Evolutionary conservation across 1,284 basidiomycete species (phyloP).

Genomic region (Tylopilus sp.): DNA sequence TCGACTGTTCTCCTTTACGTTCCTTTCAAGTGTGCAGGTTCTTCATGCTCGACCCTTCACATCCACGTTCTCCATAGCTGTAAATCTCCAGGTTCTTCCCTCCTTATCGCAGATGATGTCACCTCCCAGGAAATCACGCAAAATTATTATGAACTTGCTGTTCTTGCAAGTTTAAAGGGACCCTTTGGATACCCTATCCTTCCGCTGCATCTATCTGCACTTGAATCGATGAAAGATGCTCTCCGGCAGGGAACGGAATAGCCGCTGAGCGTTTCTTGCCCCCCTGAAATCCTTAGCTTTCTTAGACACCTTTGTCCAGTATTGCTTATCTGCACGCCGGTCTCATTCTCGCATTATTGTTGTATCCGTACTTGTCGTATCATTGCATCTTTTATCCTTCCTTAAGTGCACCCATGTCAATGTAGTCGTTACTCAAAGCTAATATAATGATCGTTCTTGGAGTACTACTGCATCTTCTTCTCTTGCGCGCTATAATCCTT

Average conservation of each 20-base stretch:
- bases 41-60: constrained; percentile 48
- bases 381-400: constrained; percentile 26
- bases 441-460: constrained; percentile 24
- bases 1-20: constrained; percentile 57
- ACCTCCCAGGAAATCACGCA: constrained; percentile 59
- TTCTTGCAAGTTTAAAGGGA: constrained; percentile 55
- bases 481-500: constrained; percentile 67
- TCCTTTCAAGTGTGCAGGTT: constrained; percentile 34
- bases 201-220: constrained; percentile 45
- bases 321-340: constrained; percentile 15
- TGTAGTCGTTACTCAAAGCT: constrained; percentile 26
- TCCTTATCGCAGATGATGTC: constrained; percentile 37
- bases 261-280: neutral
- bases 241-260: constrained; percentile 27
- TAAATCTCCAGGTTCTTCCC: constrained; percentile 42
- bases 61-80: constrained; percentile 58
- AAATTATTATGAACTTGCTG: constrained; percentile 65
- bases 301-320: constrained; percentile 16
- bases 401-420: constrained; percentile 16
- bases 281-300: neutral
- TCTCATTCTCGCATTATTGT: constrained; percentile 18
- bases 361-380: constrained; percentile 32
- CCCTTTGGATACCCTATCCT: constrained; percentile 48
- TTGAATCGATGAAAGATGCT: constrained; percentile 53
- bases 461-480: constrained; percentile 73